Percentiles rank a stretch among this genome's conserved stretches.
phyloP scores from a whole-genome alignment of 805 yeast genomes.

The Ogataea chonburiensis region DNA sequence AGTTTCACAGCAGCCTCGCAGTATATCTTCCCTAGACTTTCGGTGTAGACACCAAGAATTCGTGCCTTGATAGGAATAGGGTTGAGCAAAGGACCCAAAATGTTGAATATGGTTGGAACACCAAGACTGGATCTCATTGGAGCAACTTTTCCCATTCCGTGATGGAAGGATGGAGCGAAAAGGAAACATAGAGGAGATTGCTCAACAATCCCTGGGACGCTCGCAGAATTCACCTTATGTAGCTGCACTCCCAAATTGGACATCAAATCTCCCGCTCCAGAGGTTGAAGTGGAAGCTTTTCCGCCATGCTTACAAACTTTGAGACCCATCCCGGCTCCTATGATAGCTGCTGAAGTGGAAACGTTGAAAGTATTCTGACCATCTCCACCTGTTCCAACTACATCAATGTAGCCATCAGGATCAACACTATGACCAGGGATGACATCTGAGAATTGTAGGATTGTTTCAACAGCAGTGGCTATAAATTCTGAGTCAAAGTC shows the following conservation, averaged over 20 bases:
- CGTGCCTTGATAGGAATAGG: slow-evolving; percentile 82
- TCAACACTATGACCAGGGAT: slow-evolving; percentile 48
- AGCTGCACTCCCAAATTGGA: slow-evolving; percentile 80
- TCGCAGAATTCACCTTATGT: slow-evolving; percentile 57
- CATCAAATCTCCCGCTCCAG: slow-evolving; percentile 93
- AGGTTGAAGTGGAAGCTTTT: slow-evolving; percentile 87
- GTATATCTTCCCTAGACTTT: slow-evolving; percentile 73
- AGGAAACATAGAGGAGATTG: slow-evolving; percentile 61
- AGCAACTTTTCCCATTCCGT: slow-evolving; percentile 84
- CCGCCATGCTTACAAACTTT: slow-evolving; percentile 95
- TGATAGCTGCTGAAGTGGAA: slow-evolving; percentile 90
- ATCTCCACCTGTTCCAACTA: slow-evolving; percentile 99
- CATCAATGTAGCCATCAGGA: slow-evolving; percentile 64
- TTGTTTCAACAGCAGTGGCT: slow-evolving; percentile 80
- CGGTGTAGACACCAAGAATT: slow-evolving; percentile 86
- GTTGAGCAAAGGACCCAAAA: slow-evolving; percentile 89
- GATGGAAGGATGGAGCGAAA: slow-evolving; percentile 93
- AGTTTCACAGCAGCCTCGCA: slow-evolving; percentile 76
- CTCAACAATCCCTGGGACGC: slow-evolving; percentile 59
- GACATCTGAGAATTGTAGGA: slow-evolving; percentile 60
- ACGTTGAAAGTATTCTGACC: slow-evolving; percentile 97
- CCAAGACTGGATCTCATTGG: slow-evolving; percentile 75
- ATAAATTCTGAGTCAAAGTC: slow-evolving; percentile 82
- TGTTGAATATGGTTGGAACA: slow-evolving; percentile 90
- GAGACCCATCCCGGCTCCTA: slow-evolving; percentile 85